Evolutionary conservation across 306 rosid genomes (phyloP), one percentile per base, ranked within the genome.

Genomic region (Ormosia emarginata): DNA sequence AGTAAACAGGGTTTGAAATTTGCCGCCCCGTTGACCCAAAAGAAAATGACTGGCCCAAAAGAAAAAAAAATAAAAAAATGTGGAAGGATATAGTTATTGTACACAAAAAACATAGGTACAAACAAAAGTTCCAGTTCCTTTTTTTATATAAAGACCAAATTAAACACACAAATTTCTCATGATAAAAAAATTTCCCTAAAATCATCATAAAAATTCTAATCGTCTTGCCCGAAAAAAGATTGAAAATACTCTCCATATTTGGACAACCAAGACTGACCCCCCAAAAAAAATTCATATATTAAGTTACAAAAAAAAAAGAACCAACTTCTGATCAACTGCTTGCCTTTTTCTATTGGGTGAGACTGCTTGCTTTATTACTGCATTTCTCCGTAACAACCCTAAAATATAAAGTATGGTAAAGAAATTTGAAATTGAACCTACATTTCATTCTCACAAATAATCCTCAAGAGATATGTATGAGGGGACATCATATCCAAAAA

Each of bases 401-500:
- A 30, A 58, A 39, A 36, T 47, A 53, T 14, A 11, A n/a, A 50
- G 56, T 76, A 67, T 71, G 8, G 4, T 30, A 17, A 75, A 44
- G 29, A 37, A 57, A 41, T 63, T 13, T 37, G 4, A 61, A 46
- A 59, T 6, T 24, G 34, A 37, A 34, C 12, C 46, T 66, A 75
- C 36, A 44, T 55, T 67, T 32, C 1, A 40, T 17, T 10, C 46
- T 89, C 77, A 85, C 84, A 87, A 86, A 82, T 73, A 93, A 46
- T 90, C 94, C 87, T 90, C 96, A 50, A 92, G 77, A 66, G 86
- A 85, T 63, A 75, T 84, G 14, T 88, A 88, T 3, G 86, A 69
- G 12, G 96, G 98, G 67, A 93, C 89, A 58, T 90, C 85, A 77
- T 95, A 90, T 62, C 99, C 98, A 68, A 83, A 93, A 57, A 85